A percentile compares a stretch with the other conserved stretches of the same genome.
Evolutionary conservation across 306 rosid genomes (phyloP).

Genomic region (Lathyrus sativus): DNA sequence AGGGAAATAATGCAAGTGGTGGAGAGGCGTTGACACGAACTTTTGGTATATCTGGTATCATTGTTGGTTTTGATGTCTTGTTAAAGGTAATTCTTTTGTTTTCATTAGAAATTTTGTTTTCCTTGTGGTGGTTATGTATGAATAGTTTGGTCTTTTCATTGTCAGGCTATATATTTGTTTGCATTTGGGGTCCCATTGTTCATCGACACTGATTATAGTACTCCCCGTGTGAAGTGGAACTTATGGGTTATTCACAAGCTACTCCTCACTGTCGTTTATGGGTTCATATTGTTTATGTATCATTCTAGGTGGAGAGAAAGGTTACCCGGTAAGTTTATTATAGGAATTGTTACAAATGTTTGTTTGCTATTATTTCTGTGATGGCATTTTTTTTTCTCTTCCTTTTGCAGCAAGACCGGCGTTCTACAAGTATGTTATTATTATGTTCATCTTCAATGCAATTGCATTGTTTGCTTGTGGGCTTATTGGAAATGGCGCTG

Average conservation of each 20-base stretch:
- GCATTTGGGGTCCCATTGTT: slow-evolving; percentile 80
- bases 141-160: slow-evolving; percentile 32
- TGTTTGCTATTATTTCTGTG: slow-evolving; percentile 27
- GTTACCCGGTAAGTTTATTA: slow-evolving; percentile 68
- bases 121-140: slow-evolving; percentile 8
- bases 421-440: slow-evolving; percentile 72
- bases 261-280: slow-evolving; percentile 68
- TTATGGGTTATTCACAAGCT: slow-evolving; percentile 87
- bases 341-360: slow-evolving; percentile 17
- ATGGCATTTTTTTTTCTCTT: slow-evolving; percentile 22
- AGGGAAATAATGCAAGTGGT: slow-evolving; percentile 79
- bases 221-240: slow-evolving; percentile 70
- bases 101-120: slow-evolving; percentile 18
- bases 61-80: slow-evolving; percentile 77
- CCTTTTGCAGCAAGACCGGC: slow-evolving; percentile 87
- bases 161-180: slow-evolving; percentile 79
- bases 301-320: slow-evolving; percentile 93
- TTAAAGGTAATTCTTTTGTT: slow-evolving; percentile 59
- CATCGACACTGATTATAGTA: slow-evolving; percentile 49
- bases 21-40: slow-evolving; percentile 77
- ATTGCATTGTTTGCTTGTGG: slow-evolving; percentile 69
- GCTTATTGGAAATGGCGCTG: slow-evolving; percentile 72
- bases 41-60: slow-evolving; percentile 75
- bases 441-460: slow-evolving; percentile 71
- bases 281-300: slow-evolving; percentile 75